A percentile compares a stretch with the other conserved stretches of the same genome.
Conservation (phyloP, 2,329 filamentous ascomycete species). For the Sporothrix phasma region DNA sequence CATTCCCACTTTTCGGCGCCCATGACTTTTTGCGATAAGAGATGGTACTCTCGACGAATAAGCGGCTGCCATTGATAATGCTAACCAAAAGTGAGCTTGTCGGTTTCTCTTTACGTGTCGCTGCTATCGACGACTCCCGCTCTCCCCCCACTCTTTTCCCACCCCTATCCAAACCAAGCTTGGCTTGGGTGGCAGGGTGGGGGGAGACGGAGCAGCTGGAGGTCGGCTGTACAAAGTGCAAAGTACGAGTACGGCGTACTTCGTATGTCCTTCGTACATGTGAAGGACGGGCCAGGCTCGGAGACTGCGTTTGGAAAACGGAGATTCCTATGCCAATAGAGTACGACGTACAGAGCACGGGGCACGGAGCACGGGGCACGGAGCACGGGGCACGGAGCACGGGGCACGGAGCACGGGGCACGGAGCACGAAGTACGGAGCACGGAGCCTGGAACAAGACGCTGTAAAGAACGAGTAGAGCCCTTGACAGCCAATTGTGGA, state of each 20-base stretch:
- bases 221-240: no score
- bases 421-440: not conserved
- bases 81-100: not conserved
- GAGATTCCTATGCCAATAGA: no score
- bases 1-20: not conserved
- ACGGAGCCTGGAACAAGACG: not conserved
- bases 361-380: no score
- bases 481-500: not conserved
- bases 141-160: conserved; percentile 6
- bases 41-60: conserved; percentile 15
- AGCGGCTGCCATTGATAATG: conserved; percentile 12
- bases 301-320: no score
- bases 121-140: conserved; percentile 11
- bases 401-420: not conserved
- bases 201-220: no score
- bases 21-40: conserved; percentile 12
- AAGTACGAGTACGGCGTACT: no score
- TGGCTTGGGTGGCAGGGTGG: not conserved
- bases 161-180: not conserved
- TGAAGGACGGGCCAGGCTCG: no score
- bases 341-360: no score
- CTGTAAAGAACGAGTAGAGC: not conserved
- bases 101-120: conserved; percentile 11
- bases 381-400: not conserved
- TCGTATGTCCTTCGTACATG: no score